Evolutionary conservation across 2,329 filamentous ascomycete genomes (phyloP).

Genomic region (Coniochaeta sp.): DNA sequence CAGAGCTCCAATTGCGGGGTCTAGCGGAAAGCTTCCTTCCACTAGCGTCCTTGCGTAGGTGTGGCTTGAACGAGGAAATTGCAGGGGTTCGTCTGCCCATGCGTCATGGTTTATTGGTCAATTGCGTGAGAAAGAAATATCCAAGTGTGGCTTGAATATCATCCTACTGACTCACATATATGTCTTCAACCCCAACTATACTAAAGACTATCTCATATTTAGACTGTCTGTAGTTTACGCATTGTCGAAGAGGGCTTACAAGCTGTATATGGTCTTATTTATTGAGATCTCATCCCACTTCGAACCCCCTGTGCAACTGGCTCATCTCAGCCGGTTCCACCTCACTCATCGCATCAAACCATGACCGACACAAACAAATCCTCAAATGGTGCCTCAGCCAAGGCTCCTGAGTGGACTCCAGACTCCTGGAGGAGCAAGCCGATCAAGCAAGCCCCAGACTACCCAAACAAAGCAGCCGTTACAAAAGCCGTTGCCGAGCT

Average conservation of each 20-base stretch:
- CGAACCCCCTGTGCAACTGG: background rate
- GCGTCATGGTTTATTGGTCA: too few relatives aligned
- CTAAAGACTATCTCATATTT: background rate
- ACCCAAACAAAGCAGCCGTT: conserved; percentile 55
- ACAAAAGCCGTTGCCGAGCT: conserved; percentile 57
- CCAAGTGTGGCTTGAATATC: background rate
- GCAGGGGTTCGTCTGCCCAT: background rate
- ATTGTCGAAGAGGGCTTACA: background rate
- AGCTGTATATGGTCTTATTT: background rate
- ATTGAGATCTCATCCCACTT: background rate
- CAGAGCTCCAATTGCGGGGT: background rate
- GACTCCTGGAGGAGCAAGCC: conserved; percentile 71
- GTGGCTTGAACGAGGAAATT: background rate
- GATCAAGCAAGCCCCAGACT: conserved; percentile 68
- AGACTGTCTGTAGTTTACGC: background rate
- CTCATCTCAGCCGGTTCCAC: background rate
- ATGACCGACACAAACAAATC: conserved; percentile 2
- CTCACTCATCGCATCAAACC: background rate
- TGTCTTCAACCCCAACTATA: background rate
- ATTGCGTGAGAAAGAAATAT: conserved; percentile 6
- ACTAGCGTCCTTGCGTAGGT: background rate
- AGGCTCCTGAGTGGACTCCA: conserved; percentile 41
- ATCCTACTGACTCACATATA: background rate
- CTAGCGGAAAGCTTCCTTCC: background rate
- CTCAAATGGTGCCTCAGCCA: conserved; percentile 1